Conservation (phyloP, 768 basidiomycete species). For the Russula dissimulans region DNA sequence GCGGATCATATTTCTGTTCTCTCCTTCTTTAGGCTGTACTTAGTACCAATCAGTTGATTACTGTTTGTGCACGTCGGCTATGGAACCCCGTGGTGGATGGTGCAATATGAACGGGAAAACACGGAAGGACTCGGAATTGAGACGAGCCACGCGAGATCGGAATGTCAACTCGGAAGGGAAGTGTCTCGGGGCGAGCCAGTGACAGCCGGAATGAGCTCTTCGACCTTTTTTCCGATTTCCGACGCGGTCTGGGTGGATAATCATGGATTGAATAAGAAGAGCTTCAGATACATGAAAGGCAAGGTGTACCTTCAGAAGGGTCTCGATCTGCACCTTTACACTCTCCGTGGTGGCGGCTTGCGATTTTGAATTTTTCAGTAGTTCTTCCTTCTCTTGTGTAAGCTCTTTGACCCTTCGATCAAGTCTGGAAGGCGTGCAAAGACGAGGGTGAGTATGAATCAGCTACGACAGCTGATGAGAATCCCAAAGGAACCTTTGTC, state of each 20-base stretch:
- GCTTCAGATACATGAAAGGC: neutral
- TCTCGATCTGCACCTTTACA: slow-evolving; percentile 71
- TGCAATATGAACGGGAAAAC: neutral
- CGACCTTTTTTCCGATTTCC: slow-evolving; percentile 19
- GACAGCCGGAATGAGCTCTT: slow-evolving; percentile 15
- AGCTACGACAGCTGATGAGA: slow-evolving; percentile 14
- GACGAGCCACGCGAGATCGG: neutral
- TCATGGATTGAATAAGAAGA: neutral
- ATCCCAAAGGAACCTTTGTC: slow-evolving; percentile 57
- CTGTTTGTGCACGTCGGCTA: neutral
- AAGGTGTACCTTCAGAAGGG: slow-evolving; percentile 54
- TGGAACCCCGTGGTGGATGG: neutral
- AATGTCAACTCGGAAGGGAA: neutral
- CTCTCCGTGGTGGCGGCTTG: slow-evolving; percentile 65
- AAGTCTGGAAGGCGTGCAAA: slow-evolving; percentile 37
- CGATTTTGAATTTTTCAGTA: slow-evolving; percentile 71
- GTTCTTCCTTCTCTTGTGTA: slow-evolving; percentile 59
- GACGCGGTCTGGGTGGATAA: slow-evolving; percentile 14
- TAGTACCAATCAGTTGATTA: slow-evolving; percentile 6
- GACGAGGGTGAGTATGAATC: slow-evolving; percentile 6
- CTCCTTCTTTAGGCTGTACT: neutral
- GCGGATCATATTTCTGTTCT: neutral
- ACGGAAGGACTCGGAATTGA: neutral
- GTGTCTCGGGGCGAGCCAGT: neutral
- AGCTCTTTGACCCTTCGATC: slow-evolving; percentile 66